These are phyloP conservation scores for Aspergillus ustus DNA, from an alignment of 2,329 filamentous ascomycete species.

Conservation along the genomic window DNA sequence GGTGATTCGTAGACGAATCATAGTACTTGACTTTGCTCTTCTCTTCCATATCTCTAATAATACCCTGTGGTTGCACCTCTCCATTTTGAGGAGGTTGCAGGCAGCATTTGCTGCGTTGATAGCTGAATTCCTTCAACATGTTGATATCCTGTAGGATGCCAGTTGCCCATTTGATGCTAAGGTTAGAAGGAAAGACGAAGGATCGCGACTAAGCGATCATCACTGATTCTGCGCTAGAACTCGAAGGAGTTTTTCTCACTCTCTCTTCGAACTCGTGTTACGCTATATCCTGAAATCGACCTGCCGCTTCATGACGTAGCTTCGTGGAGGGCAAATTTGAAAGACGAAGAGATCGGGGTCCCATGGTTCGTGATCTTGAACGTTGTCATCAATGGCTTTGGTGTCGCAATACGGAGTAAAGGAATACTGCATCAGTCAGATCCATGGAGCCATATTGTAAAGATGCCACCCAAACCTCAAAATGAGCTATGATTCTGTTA, in stretches of 20 bases:
- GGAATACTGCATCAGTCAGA: neutral
- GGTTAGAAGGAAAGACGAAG: neutral
- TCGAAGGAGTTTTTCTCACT: neutral
- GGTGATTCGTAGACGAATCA: slow-evolving; percentile 2
- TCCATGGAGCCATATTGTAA: neutral
- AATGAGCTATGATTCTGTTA: neutral
- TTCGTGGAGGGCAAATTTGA: neutral
- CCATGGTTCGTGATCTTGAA: neutral
- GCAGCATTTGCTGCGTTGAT: neutral
- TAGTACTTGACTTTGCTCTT: neutral
- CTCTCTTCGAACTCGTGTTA: neutral
- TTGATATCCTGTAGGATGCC: neutral
- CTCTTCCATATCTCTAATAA: neutral
- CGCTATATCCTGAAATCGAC: neutral
- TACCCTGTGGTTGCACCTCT: neutral
- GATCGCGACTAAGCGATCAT: neutral
- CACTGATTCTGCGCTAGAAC: neutral
- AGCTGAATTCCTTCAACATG: neutral
- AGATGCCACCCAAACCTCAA: neutral
- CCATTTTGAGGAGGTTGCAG: neutral
- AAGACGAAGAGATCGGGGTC: neutral
- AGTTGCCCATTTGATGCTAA: neutral
- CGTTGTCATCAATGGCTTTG: neutral
- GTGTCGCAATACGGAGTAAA: neutral
- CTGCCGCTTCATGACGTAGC: neutral